phyloP scores from a whole-genome alignment of 345 rosid genomes.

The Brassica incana region DNA sequence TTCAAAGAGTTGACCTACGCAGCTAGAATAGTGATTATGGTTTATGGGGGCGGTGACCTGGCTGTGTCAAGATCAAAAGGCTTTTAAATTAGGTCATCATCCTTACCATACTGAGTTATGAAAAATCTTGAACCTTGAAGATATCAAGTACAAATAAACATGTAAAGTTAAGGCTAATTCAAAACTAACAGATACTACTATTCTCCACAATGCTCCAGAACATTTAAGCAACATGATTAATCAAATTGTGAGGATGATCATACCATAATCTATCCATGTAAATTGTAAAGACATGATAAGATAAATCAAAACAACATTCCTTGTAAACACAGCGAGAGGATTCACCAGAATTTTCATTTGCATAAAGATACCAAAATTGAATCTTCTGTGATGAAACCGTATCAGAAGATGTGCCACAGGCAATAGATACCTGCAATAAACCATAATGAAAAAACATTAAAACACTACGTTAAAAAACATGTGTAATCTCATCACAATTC shows the following conservation, averaged over 20 bases:
- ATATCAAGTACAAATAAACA: background rate
- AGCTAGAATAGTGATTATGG: no score
- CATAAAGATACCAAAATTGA: background rate
- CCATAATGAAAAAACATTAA: background rate
- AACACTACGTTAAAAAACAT: background rate
- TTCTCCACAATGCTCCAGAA: background rate
- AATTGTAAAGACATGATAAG: background rate
- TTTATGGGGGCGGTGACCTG: conserved; percentile 17
- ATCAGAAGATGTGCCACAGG: background rate
- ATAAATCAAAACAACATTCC: background rate
- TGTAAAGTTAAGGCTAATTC: background rate
- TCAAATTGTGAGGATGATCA: background rate
- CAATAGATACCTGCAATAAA: conserved; percentile 1
- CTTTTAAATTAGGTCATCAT: conserved; percentile 6
- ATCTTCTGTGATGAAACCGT: background rate
- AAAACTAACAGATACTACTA: background rate
- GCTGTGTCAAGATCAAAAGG: conserved; percentile 53
- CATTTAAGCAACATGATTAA: background rate
- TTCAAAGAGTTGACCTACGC: background rate
- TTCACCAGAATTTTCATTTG: background rate
- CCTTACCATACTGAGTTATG: no score
- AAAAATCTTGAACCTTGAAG: background rate
- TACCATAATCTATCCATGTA: conserved; percentile 3
- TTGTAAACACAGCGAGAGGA: background rate
- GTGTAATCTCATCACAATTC: background rate